A percentile compares a stretch with the other conserved stretches of the same genome.
Conservation (phyloP, 768 basidiomycete genomes). For the Podaxis rugospora region DNA sequence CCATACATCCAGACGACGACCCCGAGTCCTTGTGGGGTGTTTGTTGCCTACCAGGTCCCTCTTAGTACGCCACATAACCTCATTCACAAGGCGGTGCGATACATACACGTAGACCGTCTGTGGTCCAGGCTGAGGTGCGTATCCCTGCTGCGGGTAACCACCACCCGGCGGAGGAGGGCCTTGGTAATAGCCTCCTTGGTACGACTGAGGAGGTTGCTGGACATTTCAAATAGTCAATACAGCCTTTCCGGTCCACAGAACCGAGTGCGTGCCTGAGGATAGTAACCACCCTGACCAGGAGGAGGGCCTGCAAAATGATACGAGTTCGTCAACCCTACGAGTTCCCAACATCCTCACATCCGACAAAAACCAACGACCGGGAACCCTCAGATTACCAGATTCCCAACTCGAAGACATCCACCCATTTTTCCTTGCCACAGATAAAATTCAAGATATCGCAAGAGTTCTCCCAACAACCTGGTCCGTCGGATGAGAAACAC, state of each 20-base stretch:
- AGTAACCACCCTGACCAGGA: conserved; percentile 67
- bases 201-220: conserved; percentile 69
- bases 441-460: not conserved
- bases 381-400: not conserved
- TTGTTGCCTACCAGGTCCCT: conserved; percentile 30
- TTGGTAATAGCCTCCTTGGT: conserved; percentile 45
- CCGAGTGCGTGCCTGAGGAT: conserved; percentile 41
- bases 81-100: not conserved
- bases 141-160: conserved; percentile 49
- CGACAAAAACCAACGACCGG: not conserved
- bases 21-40: conserved; percentile 41
- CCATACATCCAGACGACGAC: conserved; percentile 43
- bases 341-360: not conserved
- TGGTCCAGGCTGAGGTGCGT: conserved; percentile 47
- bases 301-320: conserved; percentile 34
- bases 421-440: not conserved
- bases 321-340: conserved; percentile 6
- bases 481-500: not conserved
- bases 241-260: not conserved
- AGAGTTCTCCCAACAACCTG: not conserved
- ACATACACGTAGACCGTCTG: conserved; percentile 81
- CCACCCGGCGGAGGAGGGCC: conserved; percentile 34
- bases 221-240: not conserved
- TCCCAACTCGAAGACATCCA: not conserved
- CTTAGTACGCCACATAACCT: not conserved